Conservation (phyloP, 139 green algal species). For the Tetradesmus obliquus region DNA sequence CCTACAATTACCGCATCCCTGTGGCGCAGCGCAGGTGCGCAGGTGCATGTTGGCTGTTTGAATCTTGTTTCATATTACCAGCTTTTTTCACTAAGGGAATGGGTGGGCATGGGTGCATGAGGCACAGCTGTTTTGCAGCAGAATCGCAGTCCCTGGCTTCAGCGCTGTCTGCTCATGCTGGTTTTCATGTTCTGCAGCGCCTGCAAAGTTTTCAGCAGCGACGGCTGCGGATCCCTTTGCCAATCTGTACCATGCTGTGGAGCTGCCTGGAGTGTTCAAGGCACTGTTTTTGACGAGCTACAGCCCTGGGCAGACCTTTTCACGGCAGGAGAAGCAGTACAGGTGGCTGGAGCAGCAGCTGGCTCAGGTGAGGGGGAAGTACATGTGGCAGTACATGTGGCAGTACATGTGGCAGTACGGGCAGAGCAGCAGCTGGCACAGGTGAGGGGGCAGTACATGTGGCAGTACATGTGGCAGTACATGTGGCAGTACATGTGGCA, state of each 20-base stretch:
- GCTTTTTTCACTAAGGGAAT: too few species aligned
- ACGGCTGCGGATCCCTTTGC: constrained; percentile 6
- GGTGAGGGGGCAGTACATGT: too few species aligned
- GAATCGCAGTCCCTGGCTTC: too few species aligned
- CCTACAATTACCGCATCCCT: neutral
- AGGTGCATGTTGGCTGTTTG: neutral
- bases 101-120: too few species aligned
- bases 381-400: neutral
- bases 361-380: constrained; percentile 44
- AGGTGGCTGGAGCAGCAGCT: constrained; percentile 82
- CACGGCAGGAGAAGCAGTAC: constrained; percentile 61
- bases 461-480: too few species aligned
- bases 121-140: too few species aligned
- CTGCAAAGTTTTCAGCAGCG: neutral
- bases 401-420: constrained; percentile 75
- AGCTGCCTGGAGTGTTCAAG: constrained; percentile 37
- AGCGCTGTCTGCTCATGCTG: too few species aligned
- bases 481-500: too few species aligned
- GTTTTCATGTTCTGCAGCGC: neutral
- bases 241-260: constrained; percentile 44
- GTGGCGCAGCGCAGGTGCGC: neutral
- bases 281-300: constrained; percentile 25
- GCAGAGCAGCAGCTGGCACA: too few species aligned
- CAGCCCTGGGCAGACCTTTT: constrained; percentile 41
- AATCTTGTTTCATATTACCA: neutral